Evolutionary conservation across 768 basidiomycete genomes (phyloP).

Genomic region (Tricholoma sp.): DNA sequence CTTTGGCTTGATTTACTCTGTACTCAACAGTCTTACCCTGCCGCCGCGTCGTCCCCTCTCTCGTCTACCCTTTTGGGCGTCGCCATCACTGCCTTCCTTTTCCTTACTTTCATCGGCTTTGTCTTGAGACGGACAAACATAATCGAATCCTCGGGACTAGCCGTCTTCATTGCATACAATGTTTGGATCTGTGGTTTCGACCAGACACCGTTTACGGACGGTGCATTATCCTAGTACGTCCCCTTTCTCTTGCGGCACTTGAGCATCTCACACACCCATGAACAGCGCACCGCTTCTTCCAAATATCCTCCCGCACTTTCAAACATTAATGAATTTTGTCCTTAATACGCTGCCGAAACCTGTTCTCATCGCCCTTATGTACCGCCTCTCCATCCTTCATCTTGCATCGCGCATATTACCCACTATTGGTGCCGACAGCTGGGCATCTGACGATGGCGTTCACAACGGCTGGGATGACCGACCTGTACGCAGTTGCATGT

Average conservation of each 20-base stretch:
- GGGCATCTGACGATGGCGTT: constrained; percentile 62
- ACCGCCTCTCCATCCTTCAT: constrained; percentile 77
- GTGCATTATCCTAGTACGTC: constrained; percentile 73
- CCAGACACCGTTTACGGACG: constrained; percentile 64
- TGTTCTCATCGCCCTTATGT: constrained; percentile 71
- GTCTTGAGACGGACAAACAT: constrained; percentile 84
- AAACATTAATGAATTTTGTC: constrained; percentile 75
- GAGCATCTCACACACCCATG: constrained; percentile 1
- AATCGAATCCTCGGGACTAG: constrained; percentile 84
- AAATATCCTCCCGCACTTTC: constrained; percentile 77
- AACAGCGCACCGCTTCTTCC: constrained; percentile 66
- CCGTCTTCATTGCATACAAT: constrained; percentile 85
- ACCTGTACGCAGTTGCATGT: constrained; percentile 44
- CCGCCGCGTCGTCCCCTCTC: constrained; percentile 76
- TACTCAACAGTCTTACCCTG: constrained; percentile 64
- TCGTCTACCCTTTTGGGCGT: constrained; percentile 87
- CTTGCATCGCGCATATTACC: constrained; percentile 79
- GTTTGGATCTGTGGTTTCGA: constrained; percentile 87
- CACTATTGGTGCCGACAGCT: constrained; percentile 76
- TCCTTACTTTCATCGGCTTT: constrained; percentile 90
- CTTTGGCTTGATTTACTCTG: background rate
- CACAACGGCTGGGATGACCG: constrained; percentile 67
- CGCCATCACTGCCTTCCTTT: constrained; percentile 82
- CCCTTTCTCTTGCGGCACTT: background rate
- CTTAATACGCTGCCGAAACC: constrained; percentile 84